phyloP scores from a whole-genome alignment of 176 grass and related monocot genomes.

The Rhynchospora pubera region DNA sequence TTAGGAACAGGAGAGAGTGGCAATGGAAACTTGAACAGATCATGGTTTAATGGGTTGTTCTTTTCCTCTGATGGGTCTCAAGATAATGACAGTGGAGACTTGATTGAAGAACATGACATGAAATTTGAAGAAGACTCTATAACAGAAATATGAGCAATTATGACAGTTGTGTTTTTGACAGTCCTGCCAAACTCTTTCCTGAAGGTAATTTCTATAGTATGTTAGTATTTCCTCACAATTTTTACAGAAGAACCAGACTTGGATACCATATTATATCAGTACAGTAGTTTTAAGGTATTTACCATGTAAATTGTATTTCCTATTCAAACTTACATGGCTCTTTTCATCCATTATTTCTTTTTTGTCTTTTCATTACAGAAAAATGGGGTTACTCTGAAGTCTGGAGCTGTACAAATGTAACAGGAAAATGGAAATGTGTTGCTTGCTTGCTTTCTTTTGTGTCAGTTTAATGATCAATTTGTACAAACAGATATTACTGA shows the following conservation, averaged over 20 bases:
- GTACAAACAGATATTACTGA: neutral
- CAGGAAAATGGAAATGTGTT: neutral
- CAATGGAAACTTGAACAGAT: neutral
- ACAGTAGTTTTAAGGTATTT: neutral
- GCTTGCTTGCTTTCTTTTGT: slow-evolving; percentile 9
- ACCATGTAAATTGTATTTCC: neutral
- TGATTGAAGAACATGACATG: neutral
- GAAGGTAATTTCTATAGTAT: neutral
- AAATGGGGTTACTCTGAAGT: neutral
- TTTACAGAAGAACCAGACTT: neutral
- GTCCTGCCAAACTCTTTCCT: neutral
- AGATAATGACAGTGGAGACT: neutral
- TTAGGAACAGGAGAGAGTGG: neutral
- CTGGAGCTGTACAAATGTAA: neutral
- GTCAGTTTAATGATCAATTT: slow-evolving; percentile 4
- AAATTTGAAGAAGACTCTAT: neutral
- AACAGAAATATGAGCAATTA: slow-evolving; percentile 1
- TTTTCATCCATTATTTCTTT: neutral
- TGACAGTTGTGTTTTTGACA: neutral
- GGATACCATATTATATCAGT: neutral
- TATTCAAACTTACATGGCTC: neutral
- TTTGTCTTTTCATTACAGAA: neutral
- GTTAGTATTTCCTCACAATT: neutral
- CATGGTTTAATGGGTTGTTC: neutral
- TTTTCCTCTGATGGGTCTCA: neutral